phyloP scores from a whole-genome alignment of 2,329 filamentous ascomycete genomes.

The Fusarium albidum region DNA sequence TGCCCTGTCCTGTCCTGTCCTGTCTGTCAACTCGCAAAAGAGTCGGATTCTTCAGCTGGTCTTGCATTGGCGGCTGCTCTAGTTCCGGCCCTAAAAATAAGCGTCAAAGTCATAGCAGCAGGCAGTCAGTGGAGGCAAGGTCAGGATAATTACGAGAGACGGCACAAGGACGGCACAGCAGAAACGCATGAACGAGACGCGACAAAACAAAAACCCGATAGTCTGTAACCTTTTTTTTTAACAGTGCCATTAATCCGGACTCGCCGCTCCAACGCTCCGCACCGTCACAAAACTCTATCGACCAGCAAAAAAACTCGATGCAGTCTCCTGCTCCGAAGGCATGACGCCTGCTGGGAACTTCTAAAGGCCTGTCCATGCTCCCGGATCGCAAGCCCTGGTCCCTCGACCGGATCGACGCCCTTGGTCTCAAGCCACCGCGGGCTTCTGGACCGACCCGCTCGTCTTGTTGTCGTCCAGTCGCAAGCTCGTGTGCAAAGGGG shows the following conservation, averaged over 20 bases:
- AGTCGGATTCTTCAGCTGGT: slow-evolving; percentile 10
- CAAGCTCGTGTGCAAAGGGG: not conserved
- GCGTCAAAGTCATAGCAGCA: slow-evolving; percentile 12
- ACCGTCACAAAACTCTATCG: not conserved
- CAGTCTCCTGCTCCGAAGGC: not conserved
- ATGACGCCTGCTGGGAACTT: not conserved
- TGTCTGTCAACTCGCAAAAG: no score
- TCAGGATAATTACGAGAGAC: no score
- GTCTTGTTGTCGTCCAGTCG: not conserved
- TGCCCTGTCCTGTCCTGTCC: no score
- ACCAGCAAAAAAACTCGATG: not conserved
- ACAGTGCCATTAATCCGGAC: not conserved
- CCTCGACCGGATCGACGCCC: slow-evolving; percentile 23
- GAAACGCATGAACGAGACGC: no score
- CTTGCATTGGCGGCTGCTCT: not conserved
- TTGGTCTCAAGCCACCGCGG: slow-evolving; percentile 25
- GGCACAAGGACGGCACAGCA: not conserved
- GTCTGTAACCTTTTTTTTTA: not conserved
- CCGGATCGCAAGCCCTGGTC: slow-evolving; percentile 13
- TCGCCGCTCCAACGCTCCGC: not conserved
- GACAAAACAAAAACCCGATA: not conserved
- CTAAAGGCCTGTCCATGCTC: slow-evolving; percentile 4
- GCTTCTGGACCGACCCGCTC: slow-evolving; percentile 31
- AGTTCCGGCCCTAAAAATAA: not conserved
- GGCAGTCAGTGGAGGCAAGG: no score